phyloP scores from a whole-genome alignment of 192 early-diverging fungal species.

The Physocladia obscura region DNA sequence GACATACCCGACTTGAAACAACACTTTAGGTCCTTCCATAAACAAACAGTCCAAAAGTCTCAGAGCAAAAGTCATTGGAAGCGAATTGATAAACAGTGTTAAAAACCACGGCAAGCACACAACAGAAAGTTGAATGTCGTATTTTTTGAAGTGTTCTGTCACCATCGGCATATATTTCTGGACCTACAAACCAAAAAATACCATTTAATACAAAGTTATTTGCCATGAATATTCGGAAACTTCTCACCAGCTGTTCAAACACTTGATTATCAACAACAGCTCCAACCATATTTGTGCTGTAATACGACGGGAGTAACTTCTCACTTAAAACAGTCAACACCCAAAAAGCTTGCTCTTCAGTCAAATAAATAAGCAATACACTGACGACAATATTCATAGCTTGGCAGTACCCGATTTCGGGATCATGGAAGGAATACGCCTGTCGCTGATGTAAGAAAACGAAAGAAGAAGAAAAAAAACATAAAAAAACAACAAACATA shows the following conservation, averaged over 20 bases:
- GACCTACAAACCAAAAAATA: conserved; percentile 39
- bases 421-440: conserved; percentile 59
- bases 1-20: conserved; percentile 86
- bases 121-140: conserved; percentile 93
- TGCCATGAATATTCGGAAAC: not conserved
- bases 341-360: conserved; percentile 98
- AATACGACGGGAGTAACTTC: conserved; percentile 90
- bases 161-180: conserved; percentile 90
- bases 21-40: conserved; percentile 92
- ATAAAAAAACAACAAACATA: conserved; percentile 36
- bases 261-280: conserved; percentile 94
- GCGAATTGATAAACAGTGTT: conserved; percentile 93
- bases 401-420: conserved; percentile 98
- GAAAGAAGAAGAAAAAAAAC: too few species aligned
- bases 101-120: conserved; percentile 98
- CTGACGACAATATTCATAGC: conserved; percentile 99
- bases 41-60: conserved; percentile 95
- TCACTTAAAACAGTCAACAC: conserved; percentile 87
- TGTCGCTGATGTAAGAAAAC: too few species aligned
- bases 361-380: conserved; percentile 88
- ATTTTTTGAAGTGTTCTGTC: conserved; percentile 75
- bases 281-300: conserved; percentile 97
- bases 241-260: conserved; percentile 74
- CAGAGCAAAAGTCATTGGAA: conserved; percentile 86
- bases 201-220: conserved; percentile 20